A percentile compares a stretch with the other conserved stretches of the same genome.
Evolutionary conservation across 2,329 filamentous ascomycete genomes (phyloP).

Genomic region (Aureobasidium leucospermi): DNA sequence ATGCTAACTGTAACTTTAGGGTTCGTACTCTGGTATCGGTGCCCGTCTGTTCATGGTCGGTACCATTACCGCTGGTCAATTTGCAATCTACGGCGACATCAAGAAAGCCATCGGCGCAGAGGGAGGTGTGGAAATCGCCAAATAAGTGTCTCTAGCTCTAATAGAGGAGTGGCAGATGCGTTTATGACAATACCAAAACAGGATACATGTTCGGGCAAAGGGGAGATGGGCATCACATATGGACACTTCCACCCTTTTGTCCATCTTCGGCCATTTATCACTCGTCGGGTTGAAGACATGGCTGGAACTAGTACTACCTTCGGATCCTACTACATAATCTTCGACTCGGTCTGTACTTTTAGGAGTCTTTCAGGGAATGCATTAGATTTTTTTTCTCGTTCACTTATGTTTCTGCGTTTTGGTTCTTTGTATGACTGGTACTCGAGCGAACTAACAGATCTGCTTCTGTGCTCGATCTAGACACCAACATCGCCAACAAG

Average conservation of each 20-base stretch:
- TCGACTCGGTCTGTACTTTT: slow-evolving; percentile 7
- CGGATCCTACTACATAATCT: not conserved
- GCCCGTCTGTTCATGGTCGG: slow-evolving; percentile 55
- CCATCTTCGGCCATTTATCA: not conserved
- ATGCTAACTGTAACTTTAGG: slow-evolving; percentile 35
- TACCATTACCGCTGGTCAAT: no score
- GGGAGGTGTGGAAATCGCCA: slow-evolving; percentile 47
- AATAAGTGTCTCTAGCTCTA: slow-evolving; percentile 21
- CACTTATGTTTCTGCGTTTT: not conserved
- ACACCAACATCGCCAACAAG: no score
- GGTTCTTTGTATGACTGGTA: no score
- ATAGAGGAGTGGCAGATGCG: not conserved
- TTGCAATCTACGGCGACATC: no score
- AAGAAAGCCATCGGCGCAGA: not conserved
- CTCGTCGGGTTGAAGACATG: not conserved
- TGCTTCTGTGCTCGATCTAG: no score
- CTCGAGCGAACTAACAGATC: no score
- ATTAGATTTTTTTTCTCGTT: slow-evolving; percentile 11
- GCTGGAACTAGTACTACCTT: not conserved
- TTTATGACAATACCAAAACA: not conserved
- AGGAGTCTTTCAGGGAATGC: slow-evolving; percentile 12
- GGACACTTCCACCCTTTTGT: not conserved
- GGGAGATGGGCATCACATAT: not conserved
- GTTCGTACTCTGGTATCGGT: slow-evolving; percentile 74
- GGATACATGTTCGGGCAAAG: not conserved